Conservation (phyloP, 2,329 filamentous ascomycete genomes). For the Arthrobotrys megalospora region DNA sequence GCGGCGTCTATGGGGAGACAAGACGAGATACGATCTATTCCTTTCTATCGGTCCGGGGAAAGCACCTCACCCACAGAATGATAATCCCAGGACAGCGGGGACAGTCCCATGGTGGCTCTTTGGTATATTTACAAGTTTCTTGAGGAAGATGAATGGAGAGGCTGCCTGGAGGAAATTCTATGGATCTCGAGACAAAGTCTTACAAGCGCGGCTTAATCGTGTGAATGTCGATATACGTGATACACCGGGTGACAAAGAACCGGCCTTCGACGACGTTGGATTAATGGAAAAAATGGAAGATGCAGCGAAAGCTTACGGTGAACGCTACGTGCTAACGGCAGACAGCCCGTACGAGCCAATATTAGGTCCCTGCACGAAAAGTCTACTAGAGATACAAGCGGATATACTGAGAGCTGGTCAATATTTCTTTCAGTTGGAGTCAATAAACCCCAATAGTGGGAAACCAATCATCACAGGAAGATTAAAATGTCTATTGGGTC, state of each 20-base stretch:
- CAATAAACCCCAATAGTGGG: background rate
- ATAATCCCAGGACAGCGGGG: no score
- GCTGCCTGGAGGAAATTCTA: background rate
- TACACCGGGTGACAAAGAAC: background rate
- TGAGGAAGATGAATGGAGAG: conserved; percentile 8
- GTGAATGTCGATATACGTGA: background rate
- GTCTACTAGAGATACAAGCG: background rate
- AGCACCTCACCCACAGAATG: background rate
- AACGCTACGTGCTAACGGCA: background rate
- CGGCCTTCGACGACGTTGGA: background rate
- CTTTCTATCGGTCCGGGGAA: conserved; percentile 28
- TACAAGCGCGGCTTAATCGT: background rate
- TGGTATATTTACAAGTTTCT: background rate
- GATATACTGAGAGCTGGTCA: conserved; percentile 21
- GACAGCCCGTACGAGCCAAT: conserved; percentile 6
- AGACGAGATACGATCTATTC: background rate
- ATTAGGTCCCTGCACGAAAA: background rate
- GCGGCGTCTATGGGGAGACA: conserved; percentile 6
- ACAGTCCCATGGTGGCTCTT: no score
- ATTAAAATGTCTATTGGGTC: conserved; percentile 3
- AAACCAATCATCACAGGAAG: background rate
- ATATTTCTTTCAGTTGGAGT: conserved; percentile 14
- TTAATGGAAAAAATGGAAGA: background rate
- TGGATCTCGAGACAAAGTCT: background rate
- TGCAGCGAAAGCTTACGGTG: background rate